Conservation (phyloP, 108 stramenopile species). For the Fistulifera pelliculosa region DNA sequence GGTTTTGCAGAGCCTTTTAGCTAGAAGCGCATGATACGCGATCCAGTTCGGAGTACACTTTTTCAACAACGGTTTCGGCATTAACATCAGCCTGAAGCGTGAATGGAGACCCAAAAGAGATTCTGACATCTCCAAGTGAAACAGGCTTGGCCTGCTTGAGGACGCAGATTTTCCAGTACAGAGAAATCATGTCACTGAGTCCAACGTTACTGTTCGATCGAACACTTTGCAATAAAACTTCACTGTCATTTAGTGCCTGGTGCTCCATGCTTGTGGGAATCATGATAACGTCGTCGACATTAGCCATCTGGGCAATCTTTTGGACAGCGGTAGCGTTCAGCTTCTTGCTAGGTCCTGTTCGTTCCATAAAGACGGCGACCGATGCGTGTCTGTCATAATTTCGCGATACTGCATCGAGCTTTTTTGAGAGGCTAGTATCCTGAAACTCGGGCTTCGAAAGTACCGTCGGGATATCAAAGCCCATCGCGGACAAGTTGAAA, state of each 20-base stretch:
- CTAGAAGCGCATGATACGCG: neutral
- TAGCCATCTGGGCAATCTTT: slow-evolving; percentile 4
- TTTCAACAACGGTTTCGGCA: neutral
- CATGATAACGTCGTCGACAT: neutral
- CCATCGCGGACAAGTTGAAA: neutral
- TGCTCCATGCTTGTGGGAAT: neutral
- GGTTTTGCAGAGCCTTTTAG: neutral
- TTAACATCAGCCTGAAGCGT: neutral
- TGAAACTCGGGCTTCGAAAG: slow-evolving; percentile 28
- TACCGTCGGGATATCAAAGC: slow-evolving; percentile 10
- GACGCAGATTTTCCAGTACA: slow-evolving; percentile 1
- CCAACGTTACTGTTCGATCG: neutral
- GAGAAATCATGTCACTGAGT: neutral
- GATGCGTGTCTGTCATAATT: neutral
- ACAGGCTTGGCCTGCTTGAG: neutral
- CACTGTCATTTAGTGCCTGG: slow-evolving; percentile 1
- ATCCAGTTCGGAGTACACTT: neutral
- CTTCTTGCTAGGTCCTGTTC: neutral
- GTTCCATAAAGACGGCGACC: slow-evolving; percentile 1
- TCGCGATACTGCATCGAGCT: neutral
- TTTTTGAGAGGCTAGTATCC: neutral
- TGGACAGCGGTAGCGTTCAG: neutral
- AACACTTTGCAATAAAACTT: neutral
- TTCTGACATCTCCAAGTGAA: neutral
- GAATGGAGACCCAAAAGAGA: slow-evolving; percentile 2